phyloP scores from a whole-genome alignment of 176 grass and related monocot genomes.

The Typha latifolia region DNA sequence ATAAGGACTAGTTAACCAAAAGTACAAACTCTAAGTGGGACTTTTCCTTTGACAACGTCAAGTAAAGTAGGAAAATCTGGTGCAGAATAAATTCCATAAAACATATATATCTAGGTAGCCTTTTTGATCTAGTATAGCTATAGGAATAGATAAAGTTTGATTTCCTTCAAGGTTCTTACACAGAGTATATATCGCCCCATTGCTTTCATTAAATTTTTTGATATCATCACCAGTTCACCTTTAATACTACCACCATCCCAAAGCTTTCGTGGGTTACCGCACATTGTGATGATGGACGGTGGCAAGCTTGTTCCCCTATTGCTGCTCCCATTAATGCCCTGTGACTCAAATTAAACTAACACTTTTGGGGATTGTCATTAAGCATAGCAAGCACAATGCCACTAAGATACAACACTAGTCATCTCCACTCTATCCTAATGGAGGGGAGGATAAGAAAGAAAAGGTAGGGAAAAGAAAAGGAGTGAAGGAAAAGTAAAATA shows the following conservation, averaged over 20 bases:
- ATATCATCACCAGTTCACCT: not conserved
- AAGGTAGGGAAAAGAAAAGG: not conserved
- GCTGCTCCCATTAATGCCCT: not conserved
- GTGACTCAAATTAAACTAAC: not conserved
- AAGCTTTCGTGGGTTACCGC: not conserved
- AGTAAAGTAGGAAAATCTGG: no score
- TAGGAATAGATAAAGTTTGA: no score
- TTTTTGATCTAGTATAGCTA: no score
- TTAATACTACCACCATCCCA: not conserved
- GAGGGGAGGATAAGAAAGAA: not conserved
- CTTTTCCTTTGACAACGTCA: no score
- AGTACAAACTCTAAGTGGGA: no score
- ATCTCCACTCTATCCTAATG: not conserved
- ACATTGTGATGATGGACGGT: not conserved
- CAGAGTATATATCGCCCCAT: not conserved
- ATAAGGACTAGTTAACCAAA: no score
- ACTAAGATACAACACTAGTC: not conserved
- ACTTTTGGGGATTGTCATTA: not conserved
- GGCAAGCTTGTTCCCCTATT: slow-evolving; percentile 1
- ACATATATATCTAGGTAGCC: no score
- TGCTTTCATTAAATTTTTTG: not conserved
- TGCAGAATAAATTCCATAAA: no score
- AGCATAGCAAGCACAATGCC: not conserved
- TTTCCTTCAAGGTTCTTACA: no score
- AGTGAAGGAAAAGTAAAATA: not conserved